Percentiles rank a stretch among this genome's conserved stretches.
Conservation (phyloP, 495 filamentous ascomycete species). For the Penicillium ucsense region DNA sequence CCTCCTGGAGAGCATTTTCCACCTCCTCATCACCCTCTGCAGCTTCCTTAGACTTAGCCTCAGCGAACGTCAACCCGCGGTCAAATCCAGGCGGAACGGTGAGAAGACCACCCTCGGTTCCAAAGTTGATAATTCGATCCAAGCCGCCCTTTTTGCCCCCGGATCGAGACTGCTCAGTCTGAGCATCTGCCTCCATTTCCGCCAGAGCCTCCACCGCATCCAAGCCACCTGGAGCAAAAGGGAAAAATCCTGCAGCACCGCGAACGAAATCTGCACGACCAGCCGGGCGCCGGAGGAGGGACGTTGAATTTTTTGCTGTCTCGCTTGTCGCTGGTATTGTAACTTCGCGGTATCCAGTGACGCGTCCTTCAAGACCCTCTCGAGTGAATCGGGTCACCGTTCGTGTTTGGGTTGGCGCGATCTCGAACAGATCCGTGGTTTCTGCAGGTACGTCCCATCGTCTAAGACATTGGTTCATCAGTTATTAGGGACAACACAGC, state of each 20-base stretch:
- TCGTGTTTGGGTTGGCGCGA: conserved; percentile 85
- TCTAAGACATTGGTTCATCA: conserved; percentile 24
- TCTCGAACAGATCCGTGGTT: conserved; percentile 67
- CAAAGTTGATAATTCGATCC: conserved; percentile 74
- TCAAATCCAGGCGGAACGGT: conserved; percentile 74
- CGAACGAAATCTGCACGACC: conserved; percentile 85
- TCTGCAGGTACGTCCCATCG: conserved; percentile 77
- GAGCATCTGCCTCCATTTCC: conserved; percentile 57
- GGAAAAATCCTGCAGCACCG: conserved; percentile 92
- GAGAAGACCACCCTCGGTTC: conserved; percentile 66
- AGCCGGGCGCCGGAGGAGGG: conserved; percentile 77
- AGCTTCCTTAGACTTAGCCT: conserved; percentile 47
- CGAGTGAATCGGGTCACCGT: conserved; percentile 87
- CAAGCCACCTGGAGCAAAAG: conserved; percentile 86
- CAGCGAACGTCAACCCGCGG: conserved; percentile 65
- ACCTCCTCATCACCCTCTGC: conserved; percentile 57
- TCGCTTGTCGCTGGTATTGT: conserved; percentile 84
- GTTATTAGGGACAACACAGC: neutral
- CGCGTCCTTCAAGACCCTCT: conserved; percentile 85
- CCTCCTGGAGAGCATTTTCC: conserved; percentile 64
- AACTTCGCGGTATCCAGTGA: conserved; percentile 90
- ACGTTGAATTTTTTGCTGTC: conserved; percentile 95
- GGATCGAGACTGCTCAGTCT: conserved; percentile 36
- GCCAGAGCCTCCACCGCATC: conserved; percentile 79
- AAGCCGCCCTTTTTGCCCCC: conserved; percentile 38